Conservation (phyloP, 768 basidiomycete genomes). For the Leccinellum luteum region DNA sequence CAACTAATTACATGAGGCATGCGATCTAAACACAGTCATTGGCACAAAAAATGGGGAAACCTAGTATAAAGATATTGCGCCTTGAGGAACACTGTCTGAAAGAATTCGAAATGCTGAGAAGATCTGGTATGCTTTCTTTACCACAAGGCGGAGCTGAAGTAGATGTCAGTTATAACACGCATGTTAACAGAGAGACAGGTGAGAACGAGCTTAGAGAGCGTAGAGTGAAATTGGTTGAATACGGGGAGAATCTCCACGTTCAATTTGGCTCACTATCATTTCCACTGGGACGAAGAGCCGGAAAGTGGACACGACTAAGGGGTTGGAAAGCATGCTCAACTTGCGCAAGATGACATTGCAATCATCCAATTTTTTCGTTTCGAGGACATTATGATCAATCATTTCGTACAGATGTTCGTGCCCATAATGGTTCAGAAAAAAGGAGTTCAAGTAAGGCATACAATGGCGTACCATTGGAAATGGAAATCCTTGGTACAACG, state of each 20-base stretch:
- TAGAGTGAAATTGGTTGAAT: slow-evolving; percentile 24
- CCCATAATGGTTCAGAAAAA: slow-evolving; percentile 28
- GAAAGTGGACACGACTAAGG: too few relatives aligned
- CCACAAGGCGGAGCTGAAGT: slow-evolving; percentile 76
- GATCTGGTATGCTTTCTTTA: slow-evolving; percentile 58
- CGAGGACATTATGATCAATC: slow-evolving; percentile 32
- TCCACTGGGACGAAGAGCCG: slow-evolving; percentile 32
- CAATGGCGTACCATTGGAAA: slow-evolving; percentile 45
- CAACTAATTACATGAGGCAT: slow-evolving; percentile 76
- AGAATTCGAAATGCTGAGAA: slow-evolving; percentile 77
- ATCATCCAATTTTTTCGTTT: slow-evolving; percentile 37
- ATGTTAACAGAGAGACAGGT: slow-evolving; percentile 25
- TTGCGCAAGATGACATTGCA: slow-evolving; percentile 45
- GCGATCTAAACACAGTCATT: slow-evolving; percentile 50
- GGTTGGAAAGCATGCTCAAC: slow-evolving; percentile 45
- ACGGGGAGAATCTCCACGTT: slow-evolving; percentile 41
- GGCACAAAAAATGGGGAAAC: background rate
- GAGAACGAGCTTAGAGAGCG: slow-evolving; percentile 37
- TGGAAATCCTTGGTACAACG: slow-evolving; percentile 48
- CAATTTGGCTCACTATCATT: slow-evolving; percentile 45
- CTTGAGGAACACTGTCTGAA: slow-evolving; percentile 51
- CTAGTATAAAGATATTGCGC: slow-evolving; percentile 60
- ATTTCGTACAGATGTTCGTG: slow-evolving; percentile 48
- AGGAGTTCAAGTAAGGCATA: background rate
- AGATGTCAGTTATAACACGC: background rate